Base-by-base conservation (phyloP, 2,329 filamentous ascomycete genomes). In the Aspergillus viridinutans region DNA sequence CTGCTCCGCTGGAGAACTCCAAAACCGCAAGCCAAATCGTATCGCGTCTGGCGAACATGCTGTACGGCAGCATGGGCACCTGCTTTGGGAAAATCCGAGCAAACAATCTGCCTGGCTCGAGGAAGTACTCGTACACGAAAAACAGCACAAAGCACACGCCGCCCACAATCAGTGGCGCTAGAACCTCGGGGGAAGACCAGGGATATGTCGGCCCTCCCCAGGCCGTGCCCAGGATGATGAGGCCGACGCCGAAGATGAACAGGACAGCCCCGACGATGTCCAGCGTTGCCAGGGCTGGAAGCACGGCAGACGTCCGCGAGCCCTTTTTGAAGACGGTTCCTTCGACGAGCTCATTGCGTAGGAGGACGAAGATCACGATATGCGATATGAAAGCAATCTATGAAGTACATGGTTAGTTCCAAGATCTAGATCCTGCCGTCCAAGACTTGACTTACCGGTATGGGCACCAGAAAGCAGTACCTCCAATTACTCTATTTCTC, bases 381-480 rank as follows among this genome's bases (percentile, higher is more conserved):
- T 87, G 75, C 5, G 80, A 81, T 21, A 81, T 63, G 3, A 78
- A 73, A 1, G 75, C 79, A 45, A 86, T 77, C 17, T 71, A 29
- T 2, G 35, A 21, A 43, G 42, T 43, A 43, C 9, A 23, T 4
- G 3, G 21, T 20, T 10, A 9, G 21, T 35, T 35, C 4, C 29
- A 32, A 32, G 10, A 28, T 29, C 5, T 7, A 43, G n/a, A 45
- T 23, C 1, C 4, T 12, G 9, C 48, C 14, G 42, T 55, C 26
- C 29, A 69, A 58, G 80, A 79, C 45, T 79, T 63, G 1, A 75
- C 75, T 75, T 54, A 86, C 77, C 0, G 84, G 84, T n/a, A 86
- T 75, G 58, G 83, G 84, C 54, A 88, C 80, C 40, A 80, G 84
- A 67, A 89, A 89, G 65, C 84, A 86, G 80, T 87, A 89, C 51